Evolutionary conservation across 2,329 filamentous ascomycete genomes (phyloP).

Genomic region (Trichoderma sp.): DNA sequence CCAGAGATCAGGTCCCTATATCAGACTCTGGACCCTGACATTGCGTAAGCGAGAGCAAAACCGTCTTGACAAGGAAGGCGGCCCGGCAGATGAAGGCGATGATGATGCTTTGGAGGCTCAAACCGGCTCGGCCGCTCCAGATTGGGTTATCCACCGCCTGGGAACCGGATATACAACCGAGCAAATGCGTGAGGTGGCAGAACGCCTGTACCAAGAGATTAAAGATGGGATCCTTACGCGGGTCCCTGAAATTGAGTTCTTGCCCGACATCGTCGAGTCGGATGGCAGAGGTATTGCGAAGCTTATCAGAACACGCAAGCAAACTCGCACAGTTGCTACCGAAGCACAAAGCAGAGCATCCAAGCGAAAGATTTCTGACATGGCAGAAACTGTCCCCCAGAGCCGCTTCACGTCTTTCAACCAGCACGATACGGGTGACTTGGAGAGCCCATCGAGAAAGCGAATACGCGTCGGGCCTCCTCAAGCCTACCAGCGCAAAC

Average conservation of each 20-base stretch:
- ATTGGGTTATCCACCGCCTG: constrained; percentile 52
- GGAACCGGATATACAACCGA: constrained; percentile 50
- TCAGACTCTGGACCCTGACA: constrained; percentile 59
- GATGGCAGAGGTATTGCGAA: constrained; percentile 32
- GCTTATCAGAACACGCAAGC: constrained; percentile 29
- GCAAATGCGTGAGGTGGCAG: constrained; percentile 51
- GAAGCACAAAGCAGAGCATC: constrained; percentile 26
- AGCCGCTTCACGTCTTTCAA: background rate
- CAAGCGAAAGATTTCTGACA: constrained; percentile 33
- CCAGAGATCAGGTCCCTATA: constrained; percentile 35
- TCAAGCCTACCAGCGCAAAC: background rate
- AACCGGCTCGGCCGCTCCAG: constrained; percentile 47
- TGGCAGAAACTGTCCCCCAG: constrained; percentile 10
- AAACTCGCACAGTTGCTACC: constrained; percentile 23
- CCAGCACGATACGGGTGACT: background rate
- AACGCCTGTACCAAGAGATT: constrained; percentile 49
- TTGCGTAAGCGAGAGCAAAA: constrained; percentile 66
- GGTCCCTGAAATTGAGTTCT: constrained; percentile 61
- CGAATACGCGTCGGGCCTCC: constrained; percentile 28
- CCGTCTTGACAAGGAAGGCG: constrained; percentile 46
- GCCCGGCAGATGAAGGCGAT: constrained; percentile 36
- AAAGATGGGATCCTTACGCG: constrained; percentile 44
- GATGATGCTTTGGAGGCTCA: constrained; percentile 35
- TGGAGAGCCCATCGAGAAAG: constrained; percentile 30
- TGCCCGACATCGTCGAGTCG: constrained; percentile 54